Evolutionary conservation across 1,284 basidiomycete genomes (phyloP).

Genomic region (Fomitiporia mediterranea): DNA sequence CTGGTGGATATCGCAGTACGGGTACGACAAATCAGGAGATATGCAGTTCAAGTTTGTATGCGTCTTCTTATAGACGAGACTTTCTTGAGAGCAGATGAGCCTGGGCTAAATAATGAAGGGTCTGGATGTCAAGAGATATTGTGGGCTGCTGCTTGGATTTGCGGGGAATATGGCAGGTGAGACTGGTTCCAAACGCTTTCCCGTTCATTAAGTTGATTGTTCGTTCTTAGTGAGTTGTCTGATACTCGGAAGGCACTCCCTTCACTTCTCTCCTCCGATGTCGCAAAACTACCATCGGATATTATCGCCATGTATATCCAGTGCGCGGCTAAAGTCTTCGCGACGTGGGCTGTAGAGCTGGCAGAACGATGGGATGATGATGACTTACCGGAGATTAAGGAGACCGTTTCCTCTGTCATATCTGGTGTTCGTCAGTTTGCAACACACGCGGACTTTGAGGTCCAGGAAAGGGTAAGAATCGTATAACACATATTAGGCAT

Average conservation of each 20-base stretch:
- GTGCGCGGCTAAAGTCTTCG: slow-evolving; percentile 83
- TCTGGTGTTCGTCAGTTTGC: slow-evolving; percentile 52
- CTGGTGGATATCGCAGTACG: slow-evolving; percentile 85
- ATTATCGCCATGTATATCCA: slow-evolving; percentile 78
- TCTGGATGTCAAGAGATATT: slow-evolving; percentile 77
- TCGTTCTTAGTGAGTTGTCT: slow-evolving; percentile 61
- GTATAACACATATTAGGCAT: neutral
- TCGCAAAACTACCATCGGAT: slow-evolving; percentile 50
- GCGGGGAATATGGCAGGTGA: slow-evolving; percentile 86
- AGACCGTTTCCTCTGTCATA: slow-evolving; percentile 56
- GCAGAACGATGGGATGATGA: slow-evolving; percentile 75
- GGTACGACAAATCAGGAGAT: slow-evolving; percentile 71
- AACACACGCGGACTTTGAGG: slow-evolving; percentile 70
- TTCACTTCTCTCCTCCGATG: slow-evolving; percentile 60
- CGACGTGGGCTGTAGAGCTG: slow-evolving; percentile 72
- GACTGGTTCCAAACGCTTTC: slow-evolving; percentile 28
- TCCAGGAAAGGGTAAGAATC: slow-evolving; percentile 81
- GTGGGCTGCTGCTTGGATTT: slow-evolving; percentile 93
- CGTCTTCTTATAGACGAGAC: slow-evolving; percentile 75
- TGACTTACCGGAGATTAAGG: slow-evolving; percentile 55
- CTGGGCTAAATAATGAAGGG: slow-evolving; percentile 47
- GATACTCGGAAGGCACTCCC: slow-evolving; percentile 67
- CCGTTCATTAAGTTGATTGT: slow-evolving; percentile 8
- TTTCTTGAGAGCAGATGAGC: slow-evolving; percentile 40
- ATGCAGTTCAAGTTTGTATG: slow-evolving; percentile 79